Evolutionary conservation across 2,329 filamentous ascomycete species (phyloP).

Genomic region (Ophiognomonia clavigignenti-juglandacearum): DNA sequence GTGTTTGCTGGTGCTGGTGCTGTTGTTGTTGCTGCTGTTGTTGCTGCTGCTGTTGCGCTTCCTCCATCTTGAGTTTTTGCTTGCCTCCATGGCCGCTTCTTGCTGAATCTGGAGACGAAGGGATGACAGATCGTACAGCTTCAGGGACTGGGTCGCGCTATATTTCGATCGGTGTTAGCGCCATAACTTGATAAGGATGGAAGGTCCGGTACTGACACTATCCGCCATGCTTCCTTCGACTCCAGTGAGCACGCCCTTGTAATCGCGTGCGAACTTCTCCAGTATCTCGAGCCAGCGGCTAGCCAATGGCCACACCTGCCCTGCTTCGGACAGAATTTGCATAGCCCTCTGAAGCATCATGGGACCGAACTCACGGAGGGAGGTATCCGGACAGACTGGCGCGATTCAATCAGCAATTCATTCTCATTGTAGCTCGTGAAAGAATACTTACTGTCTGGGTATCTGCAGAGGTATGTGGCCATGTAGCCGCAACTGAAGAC

Average conservation of each 20-base stretch:
- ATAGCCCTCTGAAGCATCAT: constrained; percentile 42
- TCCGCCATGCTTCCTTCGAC: constrained; percentile 47
- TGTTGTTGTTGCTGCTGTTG: no score
- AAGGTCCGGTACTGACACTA: constrained; percentile 30
- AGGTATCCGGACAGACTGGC: constrained; percentile 39
- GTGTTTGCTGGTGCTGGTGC: background rate
- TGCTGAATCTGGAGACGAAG: constrained; percentile 1
- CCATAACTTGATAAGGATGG: constrained; percentile 12
- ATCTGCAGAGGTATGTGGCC: constrained; percentile 47
- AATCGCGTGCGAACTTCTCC: constrained; percentile 40
- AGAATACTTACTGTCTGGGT: constrained; percentile 38
- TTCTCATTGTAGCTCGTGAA: background rate
- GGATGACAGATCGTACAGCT: constrained; percentile 19
- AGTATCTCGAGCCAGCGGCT: constrained; percentile 48
- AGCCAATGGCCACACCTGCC: constrained; percentile 47
- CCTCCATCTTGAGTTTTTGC: constrained; percentile 2
- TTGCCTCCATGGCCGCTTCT: constrained; percentile 10
- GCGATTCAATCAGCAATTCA: constrained; percentile 9
- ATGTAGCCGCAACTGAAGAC: constrained; percentile 52
- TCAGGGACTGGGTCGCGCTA: constrained; percentile 25
- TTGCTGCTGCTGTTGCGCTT: constrained; percentile 2
- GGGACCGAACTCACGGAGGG: constrained; percentile 35
- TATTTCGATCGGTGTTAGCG: constrained; percentile 21
- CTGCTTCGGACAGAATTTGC: constrained; percentile 41
- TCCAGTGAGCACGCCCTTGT: constrained; percentile 32